Evolutionary conservation across 2,329 filamentous ascomycete species (phyloP), one percentile per base, ranked within the genome.

Genomic region (Beauveria asiatica): DNA sequence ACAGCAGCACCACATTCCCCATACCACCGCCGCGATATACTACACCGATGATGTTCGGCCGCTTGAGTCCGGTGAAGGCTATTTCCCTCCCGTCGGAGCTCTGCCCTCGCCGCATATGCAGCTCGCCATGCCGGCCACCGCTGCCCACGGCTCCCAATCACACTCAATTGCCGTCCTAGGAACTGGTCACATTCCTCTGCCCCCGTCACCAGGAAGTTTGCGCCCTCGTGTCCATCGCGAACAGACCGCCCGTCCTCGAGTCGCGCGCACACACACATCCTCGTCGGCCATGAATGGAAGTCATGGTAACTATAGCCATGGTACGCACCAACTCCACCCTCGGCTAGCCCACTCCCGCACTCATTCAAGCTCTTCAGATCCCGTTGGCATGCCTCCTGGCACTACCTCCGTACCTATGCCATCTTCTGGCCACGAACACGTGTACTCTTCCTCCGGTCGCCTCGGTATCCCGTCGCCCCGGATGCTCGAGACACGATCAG

Each of bases 191-290:
- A 77, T 93, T 7, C 89, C 92, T 7, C 79, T 85, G 21, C 78
- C 97, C 50, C 91, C 92, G 0, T 96, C 92, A 0, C 92, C 92
- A 1, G 90, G 91, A n/a, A 82, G 80, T 61, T 79, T 80, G 30
- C 77, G 83, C 57, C 71, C 76, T 27, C 80, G 85, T 61, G 76
- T 77, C 53, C 79, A 83, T 62, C 79, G 82, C 62, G 81, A 83
- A 62, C 79, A 84, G 59, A 76, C 80, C 11, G 76, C 80, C 21
- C 77, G 85, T 56, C 86, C 87, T 9, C 82, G 85, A 64, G 78
- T 87, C 60, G 79, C 78, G 46, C 82, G 90, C 59, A 86, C 90
- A 68, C 86, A 91, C 68, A 96, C 92, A 0, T 86, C 89, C 25
- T 95, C 91, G 2, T 92, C 92, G 1, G 92, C 88, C 0, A 79